phyloP scores from a whole-genome alignment of 2,329 filamentous ascomycete species.

The Moelleriella libera region DNA sequence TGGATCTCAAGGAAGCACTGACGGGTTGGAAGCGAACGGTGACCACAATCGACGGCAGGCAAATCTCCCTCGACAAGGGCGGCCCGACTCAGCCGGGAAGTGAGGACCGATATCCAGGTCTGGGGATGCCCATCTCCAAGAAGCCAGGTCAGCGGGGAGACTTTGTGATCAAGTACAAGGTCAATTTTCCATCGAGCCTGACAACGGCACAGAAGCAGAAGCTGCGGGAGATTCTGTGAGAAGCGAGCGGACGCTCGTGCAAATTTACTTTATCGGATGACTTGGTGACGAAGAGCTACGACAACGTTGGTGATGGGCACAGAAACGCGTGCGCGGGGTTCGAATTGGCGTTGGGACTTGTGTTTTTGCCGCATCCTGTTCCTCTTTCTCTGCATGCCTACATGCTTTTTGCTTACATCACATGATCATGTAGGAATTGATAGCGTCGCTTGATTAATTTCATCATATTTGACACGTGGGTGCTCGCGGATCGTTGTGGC shows the following conservation, averaged over 20 bases:
- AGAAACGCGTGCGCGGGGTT: too few species aligned
- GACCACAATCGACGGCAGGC: constrained; percentile 82
- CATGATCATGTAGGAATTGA: too few species aligned
- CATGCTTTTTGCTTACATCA: too few species aligned
- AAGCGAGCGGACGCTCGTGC: neutral
- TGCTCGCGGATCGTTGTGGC: too few species aligned
- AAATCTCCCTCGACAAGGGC: constrained; percentile 62
- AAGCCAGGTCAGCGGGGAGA: constrained; percentile 74
- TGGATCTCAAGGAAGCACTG: constrained; percentile 84
- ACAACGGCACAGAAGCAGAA: constrained; percentile 66
- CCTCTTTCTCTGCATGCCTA: too few species aligned
- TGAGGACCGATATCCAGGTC: constrained; percentile 64
- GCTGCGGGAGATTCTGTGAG: constrained; percentile 63
- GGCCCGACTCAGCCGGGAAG: constrained; percentile 79
- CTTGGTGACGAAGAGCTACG: neutral
- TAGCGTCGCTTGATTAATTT: too few species aligned
- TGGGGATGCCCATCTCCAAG: constrained; percentile 94
- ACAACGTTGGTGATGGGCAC: too few species aligned
- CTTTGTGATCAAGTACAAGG: constrained; percentile 79
- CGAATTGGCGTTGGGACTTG: too few species aligned
- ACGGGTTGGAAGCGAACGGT: constrained; percentile 91
- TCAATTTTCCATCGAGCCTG: constrained; percentile 76
- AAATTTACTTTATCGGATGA: too few species aligned
- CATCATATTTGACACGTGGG: too few species aligned
- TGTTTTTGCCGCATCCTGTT: too few species aligned